Percentiles rank a stretch among this genome's conserved stretches.
Evolutionary conservation across 1,139 yeast species (phyloP).

Genomic region (Blastobotrys niveus): DNA sequence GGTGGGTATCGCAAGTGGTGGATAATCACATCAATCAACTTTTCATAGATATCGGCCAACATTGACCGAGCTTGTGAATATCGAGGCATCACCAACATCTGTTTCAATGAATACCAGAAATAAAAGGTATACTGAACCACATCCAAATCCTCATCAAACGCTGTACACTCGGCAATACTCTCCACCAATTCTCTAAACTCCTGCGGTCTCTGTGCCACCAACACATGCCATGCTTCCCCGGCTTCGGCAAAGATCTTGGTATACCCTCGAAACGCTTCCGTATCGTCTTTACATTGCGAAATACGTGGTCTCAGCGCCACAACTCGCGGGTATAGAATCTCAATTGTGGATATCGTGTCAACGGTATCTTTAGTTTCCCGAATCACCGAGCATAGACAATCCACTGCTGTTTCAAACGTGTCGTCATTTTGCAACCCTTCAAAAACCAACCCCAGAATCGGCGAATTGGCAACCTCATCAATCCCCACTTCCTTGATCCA

Average conservation of each 20-base stretch:
- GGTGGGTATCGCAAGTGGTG: slow-evolving; percentile 72
- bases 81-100: slow-evolving; percentile 55
- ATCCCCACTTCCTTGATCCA: slow-evolving; percentile 76
- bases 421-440: slow-evolving; percentile 58
- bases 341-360: slow-evolving; percentile 47
- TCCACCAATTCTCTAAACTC: slow-evolving; percentile 73
- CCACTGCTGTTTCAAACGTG: slow-evolving; percentile 81
- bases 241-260: slow-evolving; percentile 84
- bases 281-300: slow-evolving; percentile 49
- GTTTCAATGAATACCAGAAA: slow-evolving; percentile 84
- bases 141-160: slow-evolving; percentile 73
- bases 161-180: slow-evolving; percentile 57
- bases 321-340: slow-evolving; percentile 63
- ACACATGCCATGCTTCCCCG: slow-evolving; percentile 92
- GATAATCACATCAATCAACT: slow-evolving; percentile 62
- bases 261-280: slow-evolving; percentile 64
- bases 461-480: slow-evolving; percentile 55
- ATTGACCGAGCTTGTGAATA: slow-evolving; percentile 55
- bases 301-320: slow-evolving; percentile 53
- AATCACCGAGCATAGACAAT: slow-evolving; percentile 72
- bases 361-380: slow-evolving; percentile 72
- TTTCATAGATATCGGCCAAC: slow-evolving; percentile 55
- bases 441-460: slow-evolving; percentile 63
- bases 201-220: slow-evolving; percentile 68
- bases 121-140: slow-evolving; percentile 85